Conservation (phyloP, 1,284 basidiomycete species). For the Apiotrichum siamense region DNA sequence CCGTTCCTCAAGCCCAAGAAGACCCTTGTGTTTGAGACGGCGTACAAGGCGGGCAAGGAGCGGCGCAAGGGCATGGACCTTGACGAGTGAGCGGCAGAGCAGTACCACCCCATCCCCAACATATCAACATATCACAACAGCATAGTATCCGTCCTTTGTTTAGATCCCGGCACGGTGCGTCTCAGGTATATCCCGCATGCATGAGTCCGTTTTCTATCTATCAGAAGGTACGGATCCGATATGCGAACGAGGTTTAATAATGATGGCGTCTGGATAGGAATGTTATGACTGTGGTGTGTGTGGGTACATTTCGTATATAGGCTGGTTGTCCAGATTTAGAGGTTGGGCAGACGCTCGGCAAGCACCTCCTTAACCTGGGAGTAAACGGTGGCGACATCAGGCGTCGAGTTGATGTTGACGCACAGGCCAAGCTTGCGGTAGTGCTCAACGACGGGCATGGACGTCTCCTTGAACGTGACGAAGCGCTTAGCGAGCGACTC, state of each 20-base stretch:
- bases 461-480: slow-evolving; percentile 77
- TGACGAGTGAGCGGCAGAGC: not conserved
- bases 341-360: slow-evolving; percentile 35
- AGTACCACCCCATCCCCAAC: not conserved
- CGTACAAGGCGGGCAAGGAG: slow-evolving; percentile 38
- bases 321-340: not conserved
- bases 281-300: too few relatives aligned
- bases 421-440: slow-evolving; percentile 70
- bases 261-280: too few relatives aligned
- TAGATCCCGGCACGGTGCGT: not conserved
- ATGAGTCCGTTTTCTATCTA: slow-evolving; percentile 6
- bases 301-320: not conserved
- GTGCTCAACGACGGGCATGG: slow-evolving; percentile 93
- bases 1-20: slow-evolving; percentile 55
- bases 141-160: not conserved
- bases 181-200: slow-evolving; percentile 8
- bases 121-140: not conserved
- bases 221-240: too few relatives aligned
- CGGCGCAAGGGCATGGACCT: slow-evolving; percentile 12
- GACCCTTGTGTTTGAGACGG: slow-evolving; percentile 56
- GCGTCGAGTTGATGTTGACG: slow-evolving; percentile 71
- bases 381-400: slow-evolving; percentile 68
- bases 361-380: slow-evolving; percentile 57
- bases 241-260: too few relatives aligned
- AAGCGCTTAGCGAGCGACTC: slow-evolving; percentile 97